Evolutionary conservation across 305 asterid genomes (phyloP).

Genomic region (Plantago lanceolata): DNA sequence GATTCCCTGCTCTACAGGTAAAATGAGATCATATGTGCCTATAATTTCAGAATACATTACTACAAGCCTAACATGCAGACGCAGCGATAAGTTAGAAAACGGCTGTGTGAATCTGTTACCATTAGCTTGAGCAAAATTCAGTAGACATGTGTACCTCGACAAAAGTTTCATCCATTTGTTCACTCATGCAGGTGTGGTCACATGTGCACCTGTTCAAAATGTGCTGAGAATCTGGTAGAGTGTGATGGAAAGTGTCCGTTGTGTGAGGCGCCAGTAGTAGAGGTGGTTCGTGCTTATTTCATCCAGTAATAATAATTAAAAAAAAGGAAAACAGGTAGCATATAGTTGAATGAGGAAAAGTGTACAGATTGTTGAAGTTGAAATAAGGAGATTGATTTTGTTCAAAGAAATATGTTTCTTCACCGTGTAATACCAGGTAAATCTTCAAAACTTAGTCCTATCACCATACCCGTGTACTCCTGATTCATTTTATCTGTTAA

Average conservation of each 20-base stretch:
- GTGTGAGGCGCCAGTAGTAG: conserved; percentile 76
- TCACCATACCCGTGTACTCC: background rate
- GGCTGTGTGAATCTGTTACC: background rate
- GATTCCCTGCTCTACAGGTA: conserved; percentile 78
- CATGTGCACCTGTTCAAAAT: conserved; percentile 82
- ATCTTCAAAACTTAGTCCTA: background rate
- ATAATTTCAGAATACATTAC: background rate
- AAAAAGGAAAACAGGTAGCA: conserved; percentile 10
- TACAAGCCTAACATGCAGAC: background rate
- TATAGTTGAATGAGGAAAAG: conserved; percentile 11
- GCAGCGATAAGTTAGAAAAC: background rate
- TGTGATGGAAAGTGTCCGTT: conserved; percentile 68
- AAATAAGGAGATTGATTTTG: conserved; percentile 24
- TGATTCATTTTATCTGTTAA: background rate
- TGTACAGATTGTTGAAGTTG: conserved; percentile 19
- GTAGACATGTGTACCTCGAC: too few species aligned
- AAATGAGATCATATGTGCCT: background rate
- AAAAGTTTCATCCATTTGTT: background rate
- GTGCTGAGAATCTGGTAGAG: conserved; percentile 59
- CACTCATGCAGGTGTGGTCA: conserved; percentile 71
- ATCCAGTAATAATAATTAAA: conserved; percentile 34
- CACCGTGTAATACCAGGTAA: conserved; percentile 35
- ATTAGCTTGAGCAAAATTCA: background rate
- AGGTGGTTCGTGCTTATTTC: conserved; percentile 67
- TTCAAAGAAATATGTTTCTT: conserved; percentile 19